Base-by-base conservation (phyloP, 164 flowering plant genomes). In the Malania oleifera region DNA sequence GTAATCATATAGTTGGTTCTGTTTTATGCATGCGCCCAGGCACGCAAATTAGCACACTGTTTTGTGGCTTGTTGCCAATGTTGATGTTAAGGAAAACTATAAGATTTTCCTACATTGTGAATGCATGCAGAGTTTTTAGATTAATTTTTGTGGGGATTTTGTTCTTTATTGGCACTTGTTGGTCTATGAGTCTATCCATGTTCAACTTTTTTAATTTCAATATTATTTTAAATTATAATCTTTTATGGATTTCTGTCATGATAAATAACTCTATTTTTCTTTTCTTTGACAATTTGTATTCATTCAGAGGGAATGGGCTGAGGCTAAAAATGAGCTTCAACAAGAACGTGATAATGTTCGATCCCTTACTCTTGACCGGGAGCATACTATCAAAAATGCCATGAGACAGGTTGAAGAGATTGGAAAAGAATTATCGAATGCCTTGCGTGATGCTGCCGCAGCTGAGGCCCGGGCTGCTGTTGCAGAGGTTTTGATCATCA, bases 301-400 rank as follows among this genome's bases (percentile, higher is more conserved):
- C 53, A 38, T 76, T 59, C 74, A 91, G 95, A 85, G 77, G 67
- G 99, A 93, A 60, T 88, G 92, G 95, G 92, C 96, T 73, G 92
- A 90, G 69, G 91, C 80, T 24, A 93, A 83, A 75, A 85, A 78
- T 56, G 95, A 90, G 73, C 82, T 93, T 38, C 91, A 87, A 59
- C 89, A 82, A 69, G 91, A 86, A 66, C 76, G 91, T 31, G 77
- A 85, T 52, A 84, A 62, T 65, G 80, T 71, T 26, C 82, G 96
- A 17, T 56, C 62, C 25, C 83, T 87, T 46, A 72, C 79, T 39
- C 76, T 64, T 58, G 95, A 86, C 56, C 79, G 81, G 27, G 95
- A 90, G 46, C 71, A 73, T 48, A 72, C 79, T n/a, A 34, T 86
- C 54, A 83, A 76, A 62, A 70, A 76, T 74, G 82, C 87, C 18